Percentiles rank a stretch among this genome's conserved stretches.
Conservation (phyloP, 2,329 filamentous ascomycete species). For the Penicillium corylophilum region DNA sequence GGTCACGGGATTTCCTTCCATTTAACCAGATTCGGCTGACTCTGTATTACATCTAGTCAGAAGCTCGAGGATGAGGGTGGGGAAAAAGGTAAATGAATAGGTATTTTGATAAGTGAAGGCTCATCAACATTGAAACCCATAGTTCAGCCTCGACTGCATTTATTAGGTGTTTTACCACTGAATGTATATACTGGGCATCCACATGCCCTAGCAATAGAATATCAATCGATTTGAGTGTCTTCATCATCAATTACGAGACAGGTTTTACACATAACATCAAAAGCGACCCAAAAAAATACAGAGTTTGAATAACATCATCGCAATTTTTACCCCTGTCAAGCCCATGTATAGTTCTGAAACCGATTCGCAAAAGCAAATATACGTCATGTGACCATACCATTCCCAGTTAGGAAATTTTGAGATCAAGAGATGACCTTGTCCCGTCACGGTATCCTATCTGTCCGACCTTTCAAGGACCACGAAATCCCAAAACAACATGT, state of each 20-base stretch:
- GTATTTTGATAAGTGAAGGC: too few species aligned
- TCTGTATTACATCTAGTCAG: neutral
- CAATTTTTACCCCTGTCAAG: neutral
- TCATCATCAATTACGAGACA: too few species aligned
- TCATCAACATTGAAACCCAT: too few species aligned
- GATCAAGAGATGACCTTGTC: neutral
- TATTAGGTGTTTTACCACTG: too few species aligned
- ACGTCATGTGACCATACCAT: conserved; percentile 2
- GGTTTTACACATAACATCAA: neutral
- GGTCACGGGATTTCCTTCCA: conserved; percentile 31
- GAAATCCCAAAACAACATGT: conserved; percentile 24
- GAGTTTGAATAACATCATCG: neutral
- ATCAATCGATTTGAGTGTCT: too few species aligned
- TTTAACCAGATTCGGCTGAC: conserved; percentile 16
- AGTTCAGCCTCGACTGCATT: too few species aligned
- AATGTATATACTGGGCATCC: too few species aligned
- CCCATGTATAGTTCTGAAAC: neutral
- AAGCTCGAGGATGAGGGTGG: neutral
- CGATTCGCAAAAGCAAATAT: neutral
- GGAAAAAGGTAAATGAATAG: too few species aligned
- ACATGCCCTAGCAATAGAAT: too few species aligned
- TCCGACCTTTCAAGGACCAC: neutral
- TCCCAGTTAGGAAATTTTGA: conserved; percentile 6
- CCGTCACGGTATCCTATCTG: neutral
- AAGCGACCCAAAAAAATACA: neutral